Evolutionary conservation across 345 rosid genomes (phyloP), one percentile per base, ranked within the genome.

Genomic region (Brassica cretica): DNA sequence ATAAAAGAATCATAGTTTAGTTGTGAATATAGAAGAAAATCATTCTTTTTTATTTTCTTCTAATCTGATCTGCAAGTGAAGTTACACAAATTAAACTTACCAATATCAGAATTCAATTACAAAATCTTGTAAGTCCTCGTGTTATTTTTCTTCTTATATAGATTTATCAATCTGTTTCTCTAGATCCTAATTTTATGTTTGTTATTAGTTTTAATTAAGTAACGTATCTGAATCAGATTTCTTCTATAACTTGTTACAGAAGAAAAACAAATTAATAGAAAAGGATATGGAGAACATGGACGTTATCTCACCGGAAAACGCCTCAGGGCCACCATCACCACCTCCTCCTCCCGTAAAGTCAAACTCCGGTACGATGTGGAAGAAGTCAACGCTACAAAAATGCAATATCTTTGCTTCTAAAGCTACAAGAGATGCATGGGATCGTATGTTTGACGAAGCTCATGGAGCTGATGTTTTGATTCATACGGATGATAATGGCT

Each of bases 401-500:
- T 15, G 16, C 9, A 32, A 79, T 32, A 71, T 62, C 70, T 39
- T 29, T 78, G 89, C 79, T 16, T 83, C 84, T 5, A 76, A 66
- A 3, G 81, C 84, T 11, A 76, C 91, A n/a, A 84, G 76, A 68
- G 85, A 89, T 68, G 39, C 82, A 72, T 94, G 94, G 94, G 97
- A 94, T 56, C 87, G 84, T 25, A 87, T 94, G 76, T 94, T 94
- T 49, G 91, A 92, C 56, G 84, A 82, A 64, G 97, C 89, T 64
- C 85, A 84, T 61, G 85, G 84, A 80, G 90, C 97, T 11, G 96
- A 94, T 74, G 91, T 92, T 67, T 39, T 63, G 5, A 85, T 94
- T 55, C 79, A 63, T 46, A 84, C 97, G 0, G 89, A 84, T 14
- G 55, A 79, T 64, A 82, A 87, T 35, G 89, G 89, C 58, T 73